These are phyloP conservation scores for Mycena albidolilacea DNA, from an alignment of 768 basidiomycete species.

Conservation along the genomic window DNA sequence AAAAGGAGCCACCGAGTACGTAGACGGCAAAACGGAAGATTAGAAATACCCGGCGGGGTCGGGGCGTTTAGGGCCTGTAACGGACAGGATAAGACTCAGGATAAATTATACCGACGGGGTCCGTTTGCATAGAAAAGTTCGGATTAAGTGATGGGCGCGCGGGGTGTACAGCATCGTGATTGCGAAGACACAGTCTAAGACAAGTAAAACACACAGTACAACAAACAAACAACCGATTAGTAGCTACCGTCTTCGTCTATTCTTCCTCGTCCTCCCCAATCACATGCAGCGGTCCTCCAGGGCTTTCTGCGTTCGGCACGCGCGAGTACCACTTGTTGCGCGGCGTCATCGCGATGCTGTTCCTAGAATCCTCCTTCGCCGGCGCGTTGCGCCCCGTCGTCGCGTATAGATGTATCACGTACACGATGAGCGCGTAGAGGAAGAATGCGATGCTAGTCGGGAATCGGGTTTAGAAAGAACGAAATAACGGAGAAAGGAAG, in stretches of 20 bases:
- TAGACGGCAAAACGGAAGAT: no score
- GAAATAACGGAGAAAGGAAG: neutral
- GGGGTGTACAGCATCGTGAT: no score
- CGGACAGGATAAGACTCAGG: neutral
- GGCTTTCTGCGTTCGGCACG: slow-evolving; percentile 60
- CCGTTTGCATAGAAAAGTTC: no score
- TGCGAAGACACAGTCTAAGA: no score
- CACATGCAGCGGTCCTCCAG: slow-evolving; percentile 41
- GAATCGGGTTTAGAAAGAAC: neutral
- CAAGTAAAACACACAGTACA: neutral
- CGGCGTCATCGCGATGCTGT: slow-evolving; percentile 59
- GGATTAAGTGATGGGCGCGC: no score
- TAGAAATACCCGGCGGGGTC: no score
- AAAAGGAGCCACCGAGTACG: no score
- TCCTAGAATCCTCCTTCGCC: slow-evolving; percentile 37
- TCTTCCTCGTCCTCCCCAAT: slow-evolving; percentile 54
- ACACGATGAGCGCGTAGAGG: slow-evolving; percentile 80
- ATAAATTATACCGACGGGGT: no score
- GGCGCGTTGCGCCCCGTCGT: slow-evolving; percentile 73
- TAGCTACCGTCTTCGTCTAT: neutral
- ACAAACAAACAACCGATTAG: slow-evolving; percentile 5
- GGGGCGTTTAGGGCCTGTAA: no score
- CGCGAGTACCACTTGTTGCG: slow-evolving; percentile 76
- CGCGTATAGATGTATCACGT: slow-evolving; percentile 78
- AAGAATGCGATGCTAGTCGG: slow-evolving; percentile 76